These are phyloP conservation scores for Rhizopogon vesiculosus DNA, from an alignment of 768 basidiomycete genomes.

Conservation along the genomic window DNA sequence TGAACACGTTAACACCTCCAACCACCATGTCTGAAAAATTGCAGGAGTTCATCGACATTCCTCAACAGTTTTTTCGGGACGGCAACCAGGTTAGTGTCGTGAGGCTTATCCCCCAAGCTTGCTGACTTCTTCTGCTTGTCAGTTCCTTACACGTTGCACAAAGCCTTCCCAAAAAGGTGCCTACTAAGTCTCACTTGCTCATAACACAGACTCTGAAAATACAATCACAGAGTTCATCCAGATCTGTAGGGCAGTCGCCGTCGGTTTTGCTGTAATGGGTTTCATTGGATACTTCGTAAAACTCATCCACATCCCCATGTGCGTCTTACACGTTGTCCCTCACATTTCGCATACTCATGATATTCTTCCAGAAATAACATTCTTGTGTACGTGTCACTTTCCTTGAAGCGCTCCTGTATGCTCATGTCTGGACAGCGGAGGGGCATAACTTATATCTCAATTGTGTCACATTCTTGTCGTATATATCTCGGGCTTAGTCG, in stretches of 20 bases:
- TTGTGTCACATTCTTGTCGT: slow-evolving; percentile 5
- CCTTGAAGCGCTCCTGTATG: neutral
- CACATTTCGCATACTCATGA: slow-evolving; percentile 11
- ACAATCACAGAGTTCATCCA: slow-evolving; percentile 75
- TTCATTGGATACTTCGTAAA: slow-evolving; percentile 99
- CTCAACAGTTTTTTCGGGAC: slow-evolving; percentile 88
- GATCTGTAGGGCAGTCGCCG: slow-evolving; percentile 93
- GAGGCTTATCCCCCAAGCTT: neutral
- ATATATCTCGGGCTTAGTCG: slow-evolving; percentile 9
- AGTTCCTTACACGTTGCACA: slow-evolving; percentile 97
- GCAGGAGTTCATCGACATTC: slow-evolving; percentile 85
- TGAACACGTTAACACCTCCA: slow-evolving; percentile 12
- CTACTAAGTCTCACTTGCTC: slow-evolving; percentile 9
- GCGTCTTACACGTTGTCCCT: slow-evolving; percentile 28
- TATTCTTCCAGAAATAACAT: slow-evolving; percentile 78
- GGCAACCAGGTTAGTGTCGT: slow-evolving; percentile 76
- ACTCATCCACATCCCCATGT: slow-evolving; percentile 98
- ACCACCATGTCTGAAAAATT: slow-evolving; percentile 83
- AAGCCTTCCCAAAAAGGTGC: slow-evolving; percentile 95
- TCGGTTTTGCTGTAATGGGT: slow-evolving; percentile 98
- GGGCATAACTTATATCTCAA: slow-evolving; percentile 47
- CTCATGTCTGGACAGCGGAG: slow-evolving; percentile 53
- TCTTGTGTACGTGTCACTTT: slow-evolving; percentile 72
- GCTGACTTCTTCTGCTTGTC: slow-evolving; percentile 6
- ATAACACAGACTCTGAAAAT: neutral